A percentile compares a stretch with the other conserved stretches of the same genome.
These are phyloP conservation scores for Alternaria rosae DNA, from an alignment of 2,329 filamentous ascomycete species.

Conservation along the genomic window DNA sequence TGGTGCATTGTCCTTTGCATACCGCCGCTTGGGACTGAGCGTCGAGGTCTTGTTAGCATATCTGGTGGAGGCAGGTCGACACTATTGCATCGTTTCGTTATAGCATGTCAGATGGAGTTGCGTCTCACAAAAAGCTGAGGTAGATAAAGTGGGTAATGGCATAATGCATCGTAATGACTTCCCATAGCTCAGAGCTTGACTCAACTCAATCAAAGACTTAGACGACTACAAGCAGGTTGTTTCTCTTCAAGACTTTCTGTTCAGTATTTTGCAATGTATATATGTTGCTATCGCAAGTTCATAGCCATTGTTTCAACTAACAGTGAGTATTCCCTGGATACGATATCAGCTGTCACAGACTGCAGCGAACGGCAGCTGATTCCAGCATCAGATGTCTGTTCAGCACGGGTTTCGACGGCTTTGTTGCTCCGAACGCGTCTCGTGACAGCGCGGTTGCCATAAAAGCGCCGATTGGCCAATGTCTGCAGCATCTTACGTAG, in stretches of 20 bases:
- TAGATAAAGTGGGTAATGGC: neutral
- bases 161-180: neutral
- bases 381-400: constrained; percentile 13
- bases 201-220: neutral
- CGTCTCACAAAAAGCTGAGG: constrained; percentile 1
- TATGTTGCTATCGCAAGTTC: neutral
- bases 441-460: constrained; percentile 14
- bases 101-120: constrained; percentile 4
- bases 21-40: constrained; percentile 22
- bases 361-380: neutral
- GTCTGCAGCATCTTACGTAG: constrained; percentile 29
- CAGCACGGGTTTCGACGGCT: constrained; percentile 39
- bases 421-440: constrained; percentile 13
- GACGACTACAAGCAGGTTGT: neutral
- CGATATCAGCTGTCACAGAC: neutral
- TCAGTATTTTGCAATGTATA: no score
- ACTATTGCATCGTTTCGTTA: constrained; percentile 12
- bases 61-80: constrained; percentile 7
- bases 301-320: neutral
- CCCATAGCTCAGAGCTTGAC: neutral
- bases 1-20: constrained; percentile 29
- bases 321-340: neutral
- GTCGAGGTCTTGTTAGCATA: constrained; percentile 18
- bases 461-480: constrained; percentile 13
- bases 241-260: neutral